phyloP scores from a whole-genome alignment of 768 basidiomycete species.

The Termitomyces sp. region DNA sequence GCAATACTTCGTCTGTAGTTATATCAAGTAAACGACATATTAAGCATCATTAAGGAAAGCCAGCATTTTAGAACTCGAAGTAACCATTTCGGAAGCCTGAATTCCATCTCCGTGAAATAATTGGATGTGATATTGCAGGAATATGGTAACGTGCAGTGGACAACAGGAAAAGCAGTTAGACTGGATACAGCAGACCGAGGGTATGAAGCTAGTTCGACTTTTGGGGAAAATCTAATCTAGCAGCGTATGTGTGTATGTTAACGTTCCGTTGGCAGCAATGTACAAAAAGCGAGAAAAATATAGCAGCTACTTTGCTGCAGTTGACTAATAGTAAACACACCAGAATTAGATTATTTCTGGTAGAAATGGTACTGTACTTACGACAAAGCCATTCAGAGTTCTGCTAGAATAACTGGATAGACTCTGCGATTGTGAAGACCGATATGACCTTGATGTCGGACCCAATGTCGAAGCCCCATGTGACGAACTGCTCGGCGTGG shows the following conservation, averaged over 20 bases:
- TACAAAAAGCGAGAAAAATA: constrained; percentile 13
- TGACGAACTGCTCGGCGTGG: constrained; percentile 51
- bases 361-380: constrained; percentile 30
- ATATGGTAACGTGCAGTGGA: constrained; percentile 28
- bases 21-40: constrained; percentile 1
- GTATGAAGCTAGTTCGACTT: constrained; percentile 36
- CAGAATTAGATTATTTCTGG: constrained; percentile 2
- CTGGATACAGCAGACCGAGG: constrained; percentile 31
- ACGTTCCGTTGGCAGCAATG: constrained; percentile 15
- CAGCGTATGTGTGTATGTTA: constrained; percentile 10
- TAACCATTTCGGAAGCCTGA: background rate
- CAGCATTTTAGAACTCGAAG: background rate
- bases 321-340: constrained; percentile 28
- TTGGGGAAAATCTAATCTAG: constrained; percentile 17
- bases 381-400: constrained; percentile 65
- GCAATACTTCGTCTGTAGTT: background rate
- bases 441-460: constrained; percentile 59
- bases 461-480: constrained; percentile 49
- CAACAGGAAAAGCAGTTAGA: constrained; percentile 26
- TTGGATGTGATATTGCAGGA: constrained; percentile 26
- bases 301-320: constrained; percentile 32
- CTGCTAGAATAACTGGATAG: constrained; percentile 72
- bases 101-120: constrained; percentile 14
- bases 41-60: background rate
- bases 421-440: constrained; percentile 63